Percentiles rank a stretch among this genome's conserved stretches.
phyloP scores from a whole-genome alignment of 768 basidiomycete genomes.

The Arthromyces matolae region DNA sequence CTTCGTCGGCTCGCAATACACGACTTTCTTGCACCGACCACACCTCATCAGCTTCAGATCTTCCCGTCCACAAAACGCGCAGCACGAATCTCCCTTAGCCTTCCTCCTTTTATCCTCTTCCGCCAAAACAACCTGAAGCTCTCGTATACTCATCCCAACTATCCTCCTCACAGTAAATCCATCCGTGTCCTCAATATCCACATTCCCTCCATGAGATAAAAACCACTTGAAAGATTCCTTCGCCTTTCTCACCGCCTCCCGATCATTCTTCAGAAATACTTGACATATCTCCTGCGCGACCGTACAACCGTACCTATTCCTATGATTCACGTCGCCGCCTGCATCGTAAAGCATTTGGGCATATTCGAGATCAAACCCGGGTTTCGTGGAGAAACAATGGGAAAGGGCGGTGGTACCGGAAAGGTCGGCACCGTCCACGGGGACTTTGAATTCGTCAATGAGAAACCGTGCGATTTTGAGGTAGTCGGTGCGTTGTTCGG shows the following conservation, averaged over 20 bases:
- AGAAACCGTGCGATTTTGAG: constrained; percentile 32
- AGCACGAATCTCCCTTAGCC: constrained; percentile 23
- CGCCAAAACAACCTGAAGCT: constrained; percentile 18
- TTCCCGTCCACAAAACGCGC: constrained; percentile 33
- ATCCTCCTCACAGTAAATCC: constrained; percentile 27
- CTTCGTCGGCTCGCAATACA: constrained; percentile 29
- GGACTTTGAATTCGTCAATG: constrained; percentile 29
- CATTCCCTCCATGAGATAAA: constrained; percentile 39
- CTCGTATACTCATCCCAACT: constrained; percentile 13
- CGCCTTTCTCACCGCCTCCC: constrained; percentile 20
- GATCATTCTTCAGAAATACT: constrained; percentile 23
- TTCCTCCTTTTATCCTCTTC: constrained; percentile 31
- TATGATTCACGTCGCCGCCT: constrained; percentile 37
- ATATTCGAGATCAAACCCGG: constrained; percentile 36
- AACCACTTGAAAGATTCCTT: constrained; percentile 33
- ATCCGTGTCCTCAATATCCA: constrained; percentile 37
- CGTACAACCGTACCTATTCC: constrained; percentile 38
- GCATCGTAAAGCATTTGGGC: constrained; percentile 40
- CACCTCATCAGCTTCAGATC: constrained; percentile 26
- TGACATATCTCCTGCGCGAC: constrained; percentile 36
- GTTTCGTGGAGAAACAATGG: constrained; percentile 39
- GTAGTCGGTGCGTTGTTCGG: constrained; percentile 17
- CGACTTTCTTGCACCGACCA: constrained; percentile 31
- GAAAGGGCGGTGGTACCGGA: constrained; percentile 39
- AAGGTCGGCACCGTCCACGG: constrained; percentile 34